Base-by-base conservation (phyloP, 2,329 filamentous ascomycete genomes). In the Aureobasidium sp. region DNA sequence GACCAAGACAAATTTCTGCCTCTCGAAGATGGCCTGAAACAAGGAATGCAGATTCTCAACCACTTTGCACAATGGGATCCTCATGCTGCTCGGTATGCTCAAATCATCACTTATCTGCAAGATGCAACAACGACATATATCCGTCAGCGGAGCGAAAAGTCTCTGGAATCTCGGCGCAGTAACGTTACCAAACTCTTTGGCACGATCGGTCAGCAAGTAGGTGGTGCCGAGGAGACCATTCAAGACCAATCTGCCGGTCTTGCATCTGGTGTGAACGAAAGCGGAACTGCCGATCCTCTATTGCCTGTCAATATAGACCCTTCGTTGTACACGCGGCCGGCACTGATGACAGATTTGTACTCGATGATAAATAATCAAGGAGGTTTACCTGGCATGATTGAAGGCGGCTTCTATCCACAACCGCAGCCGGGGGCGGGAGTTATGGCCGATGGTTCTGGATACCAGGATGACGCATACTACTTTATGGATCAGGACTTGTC, bases 61-160 rank as follows among this genome's bases (percentile, higher is more conserved):
- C 67, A 69, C 44, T 71, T 71, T 59, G 67, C 67, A 12, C 62
- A 61, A 14, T 62, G 63, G 33, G 70, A 71, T 44, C 67, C 68
- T 14, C 68, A 70, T 42, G 70, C 70, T 2, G 60, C 65, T n/a
- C 69, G 70, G n/a, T 70, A 71, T 31, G 66, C 67, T 5, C 31
- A 65, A 7, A 68, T 70, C 12, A 64, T 67, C 8, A 64, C 66
- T 29, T 66, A 69, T 6, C 58, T 71, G 1, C 47, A 47, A 35
- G 56, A 53, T 2, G 62, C 62, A 17, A 47, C 42, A 2, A 48
- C 39, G n/a, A 14, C 17, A 8, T 63, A 60, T n/a, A 60, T 63
- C 17, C 47, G 33, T 17, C 62, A 48, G 19, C 37, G 62, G 12
- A 50, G 49, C n/a, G 45, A 53, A 29, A 39, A 22, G 12, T 60